Evolutionary conservation across 345 rosid species (phyloP).

Genomic region (Eucalyptus virginea): DNA sequence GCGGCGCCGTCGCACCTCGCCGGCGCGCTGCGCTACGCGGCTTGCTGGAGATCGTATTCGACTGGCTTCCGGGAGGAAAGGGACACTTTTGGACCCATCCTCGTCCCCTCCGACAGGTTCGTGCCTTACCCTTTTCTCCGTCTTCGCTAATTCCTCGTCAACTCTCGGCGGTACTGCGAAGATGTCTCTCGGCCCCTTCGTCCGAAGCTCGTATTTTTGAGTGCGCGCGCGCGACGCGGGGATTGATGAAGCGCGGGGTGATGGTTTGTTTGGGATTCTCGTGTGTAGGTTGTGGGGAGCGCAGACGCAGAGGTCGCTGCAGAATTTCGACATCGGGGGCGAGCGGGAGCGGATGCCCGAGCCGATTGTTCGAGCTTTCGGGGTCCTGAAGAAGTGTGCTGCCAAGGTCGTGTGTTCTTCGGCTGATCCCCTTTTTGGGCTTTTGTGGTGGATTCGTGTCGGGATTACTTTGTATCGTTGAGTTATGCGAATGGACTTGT

Average conservation of each 20-base stretch:
- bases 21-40: too few relatives aligned
- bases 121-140: background rate
- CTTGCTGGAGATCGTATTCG: slow-evolving; percentile 13
- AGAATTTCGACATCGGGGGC: slow-evolving; percentile 93
- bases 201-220: background rate
- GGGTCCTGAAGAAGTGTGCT: slow-evolving; percentile 88
- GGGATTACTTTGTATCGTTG: background rate
- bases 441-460: background rate
- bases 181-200: background rate
- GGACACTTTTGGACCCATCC: slow-evolving; percentile 90
- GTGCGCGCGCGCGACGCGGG: too few relatives aligned
- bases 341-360: slow-evolving; percentile 92
- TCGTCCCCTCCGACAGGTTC: slow-evolving; percentile 77
- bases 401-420: slow-evolving; percentile 47
- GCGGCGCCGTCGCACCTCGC: too few relatives aligned
- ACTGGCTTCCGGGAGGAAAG: slow-evolving; percentile 75
- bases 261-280: background rate
- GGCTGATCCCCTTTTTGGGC: background rate
- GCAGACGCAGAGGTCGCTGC: slow-evolving; percentile 91
- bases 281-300: slow-evolving; percentile 80
- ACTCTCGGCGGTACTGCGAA: background rate
- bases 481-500: background rate
- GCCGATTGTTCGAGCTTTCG: slow-evolving; percentile 90
- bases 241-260: too few relatives aligned
- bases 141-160: background rate